These are phyloP conservation scores for Cnidoscolus chayamansa DNA, from an alignment of 441 rosid species.

Conservation along the genomic window DNA sequence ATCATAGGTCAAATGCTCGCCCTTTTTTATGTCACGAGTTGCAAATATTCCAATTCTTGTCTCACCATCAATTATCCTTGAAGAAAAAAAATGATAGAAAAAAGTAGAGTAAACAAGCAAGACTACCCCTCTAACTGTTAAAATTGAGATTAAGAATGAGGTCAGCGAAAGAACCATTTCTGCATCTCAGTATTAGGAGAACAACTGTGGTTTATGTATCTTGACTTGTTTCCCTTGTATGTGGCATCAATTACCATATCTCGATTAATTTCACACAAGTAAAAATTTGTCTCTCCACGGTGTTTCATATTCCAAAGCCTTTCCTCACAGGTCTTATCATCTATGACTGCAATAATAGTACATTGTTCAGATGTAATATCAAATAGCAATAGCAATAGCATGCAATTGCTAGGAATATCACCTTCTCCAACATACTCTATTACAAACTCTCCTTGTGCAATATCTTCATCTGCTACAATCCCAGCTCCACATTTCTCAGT, in stretches of 20 bases:
- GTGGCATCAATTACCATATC: conserved; percentile 99
- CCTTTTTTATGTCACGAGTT: conserved; percentile 64
- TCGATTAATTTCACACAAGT: conserved; percentile 91
- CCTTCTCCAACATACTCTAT: conserved; percentile 99
- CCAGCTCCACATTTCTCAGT: conserved; percentile 96
- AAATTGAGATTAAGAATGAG: conserved; percentile 23
- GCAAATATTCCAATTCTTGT: conserved; percentile 99
- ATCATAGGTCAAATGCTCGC: conserved; percentile 95
- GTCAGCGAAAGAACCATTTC: conserved; percentile 62
- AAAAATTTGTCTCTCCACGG: conserved; percentile 89
- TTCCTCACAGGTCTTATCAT: conserved; percentile 97
- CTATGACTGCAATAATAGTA: conserved; percentile 58
- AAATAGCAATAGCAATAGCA: conserved; percentile 11
- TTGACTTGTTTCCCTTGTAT: conserved; percentile 93
- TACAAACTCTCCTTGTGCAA: conserved; percentile 78
- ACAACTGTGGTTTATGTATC: conserved; percentile 97
- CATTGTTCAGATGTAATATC: conserved; percentile 11
- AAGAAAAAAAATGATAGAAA: neutral
- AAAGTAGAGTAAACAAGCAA: conserved; percentile 20
- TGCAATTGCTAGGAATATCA: conserved; percentile 29
- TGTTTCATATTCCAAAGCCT: conserved; percentile 98
- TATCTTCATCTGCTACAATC: conserved; percentile 87
- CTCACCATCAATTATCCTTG: conserved; percentile 95
- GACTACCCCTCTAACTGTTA: conserved; percentile 9
- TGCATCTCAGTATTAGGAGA: conserved; percentile 97